Conservation (phyloP, 495 filamentous ascomycete genomes). For the Penicillium lividum region DNA sequence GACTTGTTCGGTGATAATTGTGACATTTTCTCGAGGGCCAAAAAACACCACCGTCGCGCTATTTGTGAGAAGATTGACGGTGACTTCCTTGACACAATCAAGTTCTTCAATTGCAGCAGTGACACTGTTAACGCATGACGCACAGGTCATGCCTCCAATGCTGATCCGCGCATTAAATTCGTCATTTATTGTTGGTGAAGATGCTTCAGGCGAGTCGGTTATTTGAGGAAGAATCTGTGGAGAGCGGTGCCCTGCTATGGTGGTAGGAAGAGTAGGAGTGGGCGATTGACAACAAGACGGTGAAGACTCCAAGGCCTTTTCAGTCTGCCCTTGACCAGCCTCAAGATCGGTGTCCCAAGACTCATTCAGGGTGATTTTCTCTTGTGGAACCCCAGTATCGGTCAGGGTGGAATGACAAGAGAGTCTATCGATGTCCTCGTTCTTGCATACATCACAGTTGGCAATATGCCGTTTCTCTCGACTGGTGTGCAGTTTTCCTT, state of each 20-base stretch:
- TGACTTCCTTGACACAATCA: conserved; percentile 53
- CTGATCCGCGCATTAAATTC: conserved; percentile 48
- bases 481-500: conserved; percentile 24
- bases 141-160: conserved; percentile 68
- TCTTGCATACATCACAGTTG: conserved; percentile 52
- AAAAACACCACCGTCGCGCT: conserved; percentile 52
- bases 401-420: conserved; percentile 12
- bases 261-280: not conserved
- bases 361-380: conserved; percentile 15
- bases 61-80: conserved; percentile 60
- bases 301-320: not conserved
- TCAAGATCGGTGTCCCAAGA: conserved; percentile 6
- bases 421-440: conserved; percentile 30
- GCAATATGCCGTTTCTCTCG: conserved; percentile 39
- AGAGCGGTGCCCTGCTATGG: not conserved
- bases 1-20: conserved; percentile 48
- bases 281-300: not conserved
- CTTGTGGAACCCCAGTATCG: conserved; percentile 8
- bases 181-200: conserved; percentile 8
- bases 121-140: conserved; percentile 58
- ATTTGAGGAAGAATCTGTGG: conserved; percentile 7
- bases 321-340: not conserved
- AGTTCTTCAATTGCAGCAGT: conserved; percentile 50
- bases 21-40: conserved; percentile 42
- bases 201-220: conserved; percentile 4